Conservation (phyloP, 768 basidiomycete genomes). For the Suillus plorans region DNA sequence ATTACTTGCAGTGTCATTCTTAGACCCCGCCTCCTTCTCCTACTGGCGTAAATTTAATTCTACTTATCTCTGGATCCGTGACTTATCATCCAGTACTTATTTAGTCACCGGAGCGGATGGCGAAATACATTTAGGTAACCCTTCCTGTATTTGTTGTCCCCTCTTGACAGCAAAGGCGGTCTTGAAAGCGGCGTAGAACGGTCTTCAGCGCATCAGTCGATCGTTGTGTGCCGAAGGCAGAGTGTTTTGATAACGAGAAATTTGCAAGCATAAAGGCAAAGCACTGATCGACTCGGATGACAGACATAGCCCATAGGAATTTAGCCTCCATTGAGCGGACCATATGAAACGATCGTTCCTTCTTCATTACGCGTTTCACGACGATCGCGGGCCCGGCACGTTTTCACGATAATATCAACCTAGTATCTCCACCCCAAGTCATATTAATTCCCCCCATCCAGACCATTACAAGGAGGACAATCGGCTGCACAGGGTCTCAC, state of each 20-base stretch:
- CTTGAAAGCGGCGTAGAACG: background rate
- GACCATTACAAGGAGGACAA: background rate
- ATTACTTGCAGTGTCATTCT: background rate
- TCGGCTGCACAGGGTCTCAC: background rate
- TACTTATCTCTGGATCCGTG: background rate
- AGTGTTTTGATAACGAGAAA: too few relatives aligned
- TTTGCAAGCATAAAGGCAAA: background rate
- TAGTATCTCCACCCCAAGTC: background rate
- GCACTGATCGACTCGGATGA: background rate
- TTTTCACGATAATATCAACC: background rate
- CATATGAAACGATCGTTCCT: background rate
- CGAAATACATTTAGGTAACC: background rate
- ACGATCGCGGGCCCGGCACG: background rate
- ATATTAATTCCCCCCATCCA: background rate
- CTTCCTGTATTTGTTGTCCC: background rate
- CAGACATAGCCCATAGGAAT: background rate
- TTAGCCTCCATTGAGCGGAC: background rate
- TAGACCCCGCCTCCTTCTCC: background rate
- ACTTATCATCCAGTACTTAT: slow-evolving; percentile 1
- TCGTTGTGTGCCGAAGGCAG: background rate
- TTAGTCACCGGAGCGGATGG: background rate
- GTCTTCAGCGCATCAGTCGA: background rate
- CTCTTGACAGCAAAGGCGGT: background rate
- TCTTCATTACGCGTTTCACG: background rate
- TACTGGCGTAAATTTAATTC: background rate